These are phyloP conservation scores for Globisporangium irregulare DNA, from an alignment of 352 stramenopile species.

Conservation along the genomic window DNA sequence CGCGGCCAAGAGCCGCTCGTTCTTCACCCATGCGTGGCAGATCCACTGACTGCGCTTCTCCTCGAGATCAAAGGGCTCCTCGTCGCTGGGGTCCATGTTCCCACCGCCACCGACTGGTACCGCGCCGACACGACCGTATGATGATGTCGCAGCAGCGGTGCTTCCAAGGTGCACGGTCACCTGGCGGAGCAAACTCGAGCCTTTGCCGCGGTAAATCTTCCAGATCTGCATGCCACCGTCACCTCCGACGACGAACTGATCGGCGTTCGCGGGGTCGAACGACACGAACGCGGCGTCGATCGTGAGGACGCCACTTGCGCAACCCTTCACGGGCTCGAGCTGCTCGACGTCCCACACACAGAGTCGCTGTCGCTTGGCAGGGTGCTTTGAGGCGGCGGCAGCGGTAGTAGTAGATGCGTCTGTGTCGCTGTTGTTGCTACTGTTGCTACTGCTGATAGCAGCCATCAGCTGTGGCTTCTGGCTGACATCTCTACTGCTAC, in stretches of 20 bases:
- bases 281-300: conserved; percentile 48
- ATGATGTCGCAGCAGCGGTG: neutral
- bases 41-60: conserved; percentile 45
- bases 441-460: conserved; percentile 1
- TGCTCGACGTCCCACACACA: conserved; percentile 70
- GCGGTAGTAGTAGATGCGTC: neutral
- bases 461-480: conserved; percentile 1
- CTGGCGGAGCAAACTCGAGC: conserved; percentile 31
- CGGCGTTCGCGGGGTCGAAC: conserved; percentile 60
- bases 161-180: conserved; percentile 15
- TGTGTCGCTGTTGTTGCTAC: neutral
- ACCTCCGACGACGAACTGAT: conserved; percentile 64
- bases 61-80: conserved; percentile 36
- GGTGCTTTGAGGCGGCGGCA: neutral
- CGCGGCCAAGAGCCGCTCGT: conserved; percentile 39
- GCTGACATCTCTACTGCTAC: neutral
- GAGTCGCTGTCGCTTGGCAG: conserved; percentile 21
- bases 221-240: conserved; percentile 63
- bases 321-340: conserved; percentile 46
- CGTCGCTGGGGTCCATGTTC: neutral
- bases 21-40: conserved; percentile 59
- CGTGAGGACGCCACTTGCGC: conserved; percentile 23
- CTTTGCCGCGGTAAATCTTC: conserved; percentile 49
- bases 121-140: neutral
- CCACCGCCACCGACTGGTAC: no score